Evolutionary conservation across 805 yeast species (phyloP).

Genomic region (Saccharomycopsis amapae): DNA sequence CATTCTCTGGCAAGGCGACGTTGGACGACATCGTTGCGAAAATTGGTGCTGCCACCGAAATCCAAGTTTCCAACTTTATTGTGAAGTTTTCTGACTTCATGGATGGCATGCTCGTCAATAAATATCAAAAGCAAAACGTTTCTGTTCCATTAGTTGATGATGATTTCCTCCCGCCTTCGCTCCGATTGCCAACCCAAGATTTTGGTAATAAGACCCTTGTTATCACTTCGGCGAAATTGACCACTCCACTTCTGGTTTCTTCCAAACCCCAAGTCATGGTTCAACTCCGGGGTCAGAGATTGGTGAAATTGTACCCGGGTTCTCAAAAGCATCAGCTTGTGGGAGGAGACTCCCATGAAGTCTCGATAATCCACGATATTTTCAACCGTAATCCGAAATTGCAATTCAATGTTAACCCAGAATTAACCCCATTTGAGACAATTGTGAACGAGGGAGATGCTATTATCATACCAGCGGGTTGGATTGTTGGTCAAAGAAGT

Average conservation of each 20-base stretch:
- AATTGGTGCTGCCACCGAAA: too few species aligned
- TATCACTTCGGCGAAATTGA: slow-evolving; percentile 29
- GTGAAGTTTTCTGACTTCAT: too few species aligned
- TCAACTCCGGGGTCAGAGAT: slow-evolving; percentile 28
- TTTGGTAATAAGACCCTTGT: too few species aligned
- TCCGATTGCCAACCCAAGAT: too few species aligned
- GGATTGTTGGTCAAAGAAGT: too few species aligned
- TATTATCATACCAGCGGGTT: slow-evolving; percentile 24
- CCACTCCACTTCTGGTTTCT: slow-evolving; percentile 31
- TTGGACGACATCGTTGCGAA: too few species aligned
- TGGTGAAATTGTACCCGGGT: slow-evolving; percentile 32
- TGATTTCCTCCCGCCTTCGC: too few species aligned
- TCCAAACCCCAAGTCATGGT: slow-evolving; percentile 31
- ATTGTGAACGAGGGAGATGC: slow-evolving; percentile 32
- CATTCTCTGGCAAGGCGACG: too few species aligned
- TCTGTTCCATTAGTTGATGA: too few species aligned
- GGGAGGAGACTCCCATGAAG: slow-evolving; percentile 29
- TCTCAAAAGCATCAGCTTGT: slow-evolving; percentile 26
- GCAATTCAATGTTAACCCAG: slow-evolving; percentile 11
- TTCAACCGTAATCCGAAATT: slow-evolving; percentile 21
- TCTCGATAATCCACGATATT: slow-evolving; percentile 29
- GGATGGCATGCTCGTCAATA: too few species aligned
- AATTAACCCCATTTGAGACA: slow-evolving; percentile 27
- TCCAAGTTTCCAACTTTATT: too few species aligned
- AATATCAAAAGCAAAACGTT: slow-evolving; percentile 23